These are phyloP conservation scores for Metschnikowia arizonensis DNA, from an alignment of 805 yeast species.

Conservation along the genomic window DNA sequence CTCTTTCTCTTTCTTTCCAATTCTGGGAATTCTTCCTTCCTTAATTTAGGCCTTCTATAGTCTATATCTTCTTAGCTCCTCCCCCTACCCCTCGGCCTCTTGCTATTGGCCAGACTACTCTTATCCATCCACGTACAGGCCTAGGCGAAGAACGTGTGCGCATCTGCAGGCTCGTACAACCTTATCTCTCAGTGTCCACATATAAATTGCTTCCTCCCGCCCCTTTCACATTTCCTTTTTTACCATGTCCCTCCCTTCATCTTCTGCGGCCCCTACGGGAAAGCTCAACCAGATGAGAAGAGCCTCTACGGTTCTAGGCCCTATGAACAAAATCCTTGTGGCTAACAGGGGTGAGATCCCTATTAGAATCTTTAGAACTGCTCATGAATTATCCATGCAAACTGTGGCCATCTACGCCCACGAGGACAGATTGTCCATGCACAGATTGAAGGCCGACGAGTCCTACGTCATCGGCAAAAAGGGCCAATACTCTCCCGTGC, in stretches of 20 bases:
- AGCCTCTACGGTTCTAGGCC: slow-evolving; percentile 41
- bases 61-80: neutral
- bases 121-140: slow-evolving; percentile 4
- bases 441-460: slow-evolving; percentile 90
- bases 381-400: slow-evolving; percentile 95
- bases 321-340: slow-evolving; percentile 61
- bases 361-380: slow-evolving; percentile 88
- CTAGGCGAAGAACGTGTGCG: neutral
- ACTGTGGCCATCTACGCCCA: slow-evolving; percentile 96
- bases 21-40: neutral
- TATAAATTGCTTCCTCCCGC: slow-evolving; percentile 1
- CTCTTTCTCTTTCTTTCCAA: neutral
- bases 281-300: slow-evolving; percentile 39
- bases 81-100: neutral
- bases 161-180: slow-evolving; percentile 4
- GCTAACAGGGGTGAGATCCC: slow-evolving; percentile 87
- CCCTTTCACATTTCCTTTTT: neutral
- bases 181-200: slow-evolving; percentile 1
- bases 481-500: slow-evolving; percentile 92
- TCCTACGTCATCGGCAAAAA: slow-evolving; percentile 86
- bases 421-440: slow-evolving; percentile 93
- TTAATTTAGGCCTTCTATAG: neutral
- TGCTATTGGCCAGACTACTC: neutral
- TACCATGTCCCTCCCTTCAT: neutral
- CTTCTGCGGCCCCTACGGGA: slow-evolving; percentile 11